These are phyloP conservation scores for Colletotrichum tofieldiae DNA, from an alignment of 2,329 filamentous ascomycete genomes.

Conservation along the genomic window DNA sequence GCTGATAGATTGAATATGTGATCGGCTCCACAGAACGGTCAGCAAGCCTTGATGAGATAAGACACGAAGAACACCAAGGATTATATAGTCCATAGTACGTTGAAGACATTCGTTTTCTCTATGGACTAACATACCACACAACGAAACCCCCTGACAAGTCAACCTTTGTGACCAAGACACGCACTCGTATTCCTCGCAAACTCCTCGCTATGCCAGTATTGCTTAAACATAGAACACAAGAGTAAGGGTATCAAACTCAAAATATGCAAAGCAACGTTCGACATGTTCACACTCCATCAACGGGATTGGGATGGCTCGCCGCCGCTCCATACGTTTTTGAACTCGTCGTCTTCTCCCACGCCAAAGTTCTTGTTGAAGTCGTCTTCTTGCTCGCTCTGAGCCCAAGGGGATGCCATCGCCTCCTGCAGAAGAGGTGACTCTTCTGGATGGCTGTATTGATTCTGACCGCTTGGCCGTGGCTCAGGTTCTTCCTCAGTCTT, in stretches of 20 bases:
- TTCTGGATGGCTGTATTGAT: background rate
- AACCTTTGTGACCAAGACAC: slow-evolving; percentile 4
- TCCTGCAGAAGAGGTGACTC: slow-evolving; percentile 32
- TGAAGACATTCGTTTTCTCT: background rate
- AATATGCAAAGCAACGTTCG: slow-evolving; percentile 28
- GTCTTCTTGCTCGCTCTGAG: slow-evolving; percentile 35
- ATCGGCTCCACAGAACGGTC: background rate
- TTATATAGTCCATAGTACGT: background rate
- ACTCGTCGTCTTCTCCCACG: slow-evolving; percentile 59
- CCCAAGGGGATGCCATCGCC: slow-evolving; percentile 41
- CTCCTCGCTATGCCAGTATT: slow-evolving; percentile 49
- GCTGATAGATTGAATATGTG: background rate
- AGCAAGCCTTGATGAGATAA: background rate
- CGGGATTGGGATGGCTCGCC: slow-evolving; percentile 24
- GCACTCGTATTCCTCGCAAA: slow-evolving; percentile 39
- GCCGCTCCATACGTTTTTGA: slow-evolving; percentile 62
- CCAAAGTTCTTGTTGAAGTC: slow-evolving; percentile 37
- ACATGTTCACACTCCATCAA: slow-evolving; percentile 1
- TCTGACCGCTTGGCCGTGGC: background rate
- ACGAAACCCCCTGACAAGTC: background rate
- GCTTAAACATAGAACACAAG: slow-evolving; percentile 39
- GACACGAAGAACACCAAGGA: background rate
- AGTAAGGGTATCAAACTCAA: slow-evolving; percentile 39
- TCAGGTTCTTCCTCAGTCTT: background rate
- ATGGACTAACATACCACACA: background rate